Conservation (phyloP, 768 basidiomycete genomes). For the Termitomyces titanicus region DNA sequence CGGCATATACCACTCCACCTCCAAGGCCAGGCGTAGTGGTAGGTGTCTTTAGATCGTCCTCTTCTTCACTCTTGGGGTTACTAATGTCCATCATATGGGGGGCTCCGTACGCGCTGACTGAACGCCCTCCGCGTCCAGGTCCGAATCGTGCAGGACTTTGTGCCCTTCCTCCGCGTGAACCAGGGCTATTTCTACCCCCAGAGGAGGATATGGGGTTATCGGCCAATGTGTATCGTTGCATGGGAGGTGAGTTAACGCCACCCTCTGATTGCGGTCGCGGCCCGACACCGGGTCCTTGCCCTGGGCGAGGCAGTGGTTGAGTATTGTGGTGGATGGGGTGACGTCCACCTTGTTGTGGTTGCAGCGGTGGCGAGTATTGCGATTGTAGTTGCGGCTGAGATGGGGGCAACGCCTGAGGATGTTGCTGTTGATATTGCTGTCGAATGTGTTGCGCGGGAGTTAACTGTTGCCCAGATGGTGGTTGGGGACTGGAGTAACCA, state of each 20-base stretch:
- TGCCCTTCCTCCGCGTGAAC: conserved; percentile 14
- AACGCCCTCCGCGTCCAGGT: conserved; percentile 9
- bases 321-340: conserved; percentile 4
- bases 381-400: conserved; percentile 10
- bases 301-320: conserved; percentile 6
- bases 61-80: not conserved
- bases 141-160: conserved; percentile 11
- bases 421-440: conserved; percentile 14
- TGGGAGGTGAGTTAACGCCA: conserved; percentile 24
- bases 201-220: conserved; percentile 30
- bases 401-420: conserved; percentile 14
- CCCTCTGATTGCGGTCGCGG: conserved; percentile 12
- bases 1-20: conserved; percentile 19
- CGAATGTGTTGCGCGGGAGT: conserved; percentile 16
- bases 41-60: conserved; percentile 3
- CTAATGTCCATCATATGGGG: conserved; percentile 8
- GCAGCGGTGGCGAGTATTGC: conserved; percentile 11
- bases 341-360: conserved; percentile 10
- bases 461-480: conserved; percentile 9
- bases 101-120: conserved; percentile 1
- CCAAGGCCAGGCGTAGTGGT: conserved; percentile 16
- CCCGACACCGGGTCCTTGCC: conserved; percentile 10
- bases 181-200: conserved; percentile 15
- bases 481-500: conserved; percentile 4
- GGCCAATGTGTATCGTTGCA: conserved; percentile 45